phyloP scores from a whole-genome alignment of 1,284 basidiomycete genomes.

The Pseudozyma flocculosa region DNA sequence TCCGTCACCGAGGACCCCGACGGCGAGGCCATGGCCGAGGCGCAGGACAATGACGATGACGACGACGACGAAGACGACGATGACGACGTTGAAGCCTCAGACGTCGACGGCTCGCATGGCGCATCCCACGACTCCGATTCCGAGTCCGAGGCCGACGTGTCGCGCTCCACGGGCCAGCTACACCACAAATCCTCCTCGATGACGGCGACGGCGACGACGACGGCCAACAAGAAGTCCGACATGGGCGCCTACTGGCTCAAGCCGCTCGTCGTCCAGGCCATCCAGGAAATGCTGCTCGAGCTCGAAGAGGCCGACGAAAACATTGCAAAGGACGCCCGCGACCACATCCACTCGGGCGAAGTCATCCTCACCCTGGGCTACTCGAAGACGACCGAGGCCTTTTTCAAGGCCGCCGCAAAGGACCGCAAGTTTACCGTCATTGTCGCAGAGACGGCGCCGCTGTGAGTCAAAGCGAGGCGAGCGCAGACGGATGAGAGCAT shows the following conservation, averaged over 20 bases:
- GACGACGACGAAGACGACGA: background rate
- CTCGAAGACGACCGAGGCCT: conserved; percentile 89
- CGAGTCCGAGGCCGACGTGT: no score
- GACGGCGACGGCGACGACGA: conserved; percentile 4
- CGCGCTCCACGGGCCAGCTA: no score
- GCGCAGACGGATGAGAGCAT: no score
- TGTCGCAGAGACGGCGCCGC: conserved; percentile 89
- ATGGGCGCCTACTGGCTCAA: conserved; percentile 54
- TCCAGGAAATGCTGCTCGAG: conserved; percentile 80
- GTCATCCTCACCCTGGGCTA: conserved; percentile 94
- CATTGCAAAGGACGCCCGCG: conserved; percentile 87
- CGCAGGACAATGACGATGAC: conserved; percentile 2
- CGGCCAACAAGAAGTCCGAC: conserved; percentile 3
- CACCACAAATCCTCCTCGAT: no score
- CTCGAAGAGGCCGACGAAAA: conserved; percentile 93
- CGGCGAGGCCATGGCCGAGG: conserved; percentile 28
- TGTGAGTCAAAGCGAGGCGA: conserved; percentile 68
- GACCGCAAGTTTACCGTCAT: conserved; percentile 94
- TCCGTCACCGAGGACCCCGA: conserved; percentile 18
- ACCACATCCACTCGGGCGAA: conserved; percentile 96
- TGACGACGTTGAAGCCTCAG: conserved; percentile 2
- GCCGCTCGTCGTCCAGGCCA: conserved; percentile 60
- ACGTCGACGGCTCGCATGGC: background rate
- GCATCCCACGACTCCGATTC: conserved; percentile 7
- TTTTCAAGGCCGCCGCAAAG: conserved; percentile 84